Conservation (phyloP, 768 basidiomycete species). For the Leccinum fibrillosum region DNA sequence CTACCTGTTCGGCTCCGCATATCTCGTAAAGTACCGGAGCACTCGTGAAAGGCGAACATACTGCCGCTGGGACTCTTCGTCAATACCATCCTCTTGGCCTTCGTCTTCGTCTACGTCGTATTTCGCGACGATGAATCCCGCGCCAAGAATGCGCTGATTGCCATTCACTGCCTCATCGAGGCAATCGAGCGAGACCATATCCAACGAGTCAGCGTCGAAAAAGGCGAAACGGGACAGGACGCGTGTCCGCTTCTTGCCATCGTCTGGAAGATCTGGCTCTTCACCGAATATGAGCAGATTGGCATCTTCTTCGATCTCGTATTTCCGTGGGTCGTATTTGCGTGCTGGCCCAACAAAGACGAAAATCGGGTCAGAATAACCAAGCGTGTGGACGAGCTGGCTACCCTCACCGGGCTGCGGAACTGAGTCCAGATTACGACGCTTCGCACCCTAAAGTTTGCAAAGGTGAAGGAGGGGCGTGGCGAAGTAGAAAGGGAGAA, state of each 20-base stretch:
- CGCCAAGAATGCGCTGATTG: slow-evolving; percentile 47
- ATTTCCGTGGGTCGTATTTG: slow-evolving; percentile 34
- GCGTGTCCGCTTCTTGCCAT: slow-evolving; percentile 51
- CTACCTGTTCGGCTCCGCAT: slow-evolving; percentile 47
- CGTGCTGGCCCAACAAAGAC: slow-evolving; percentile 28
- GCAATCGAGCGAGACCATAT: slow-evolving; percentile 38
- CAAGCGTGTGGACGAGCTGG: neutral
- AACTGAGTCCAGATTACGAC: slow-evolving; percentile 24
- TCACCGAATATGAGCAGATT: slow-evolving; percentile 41
- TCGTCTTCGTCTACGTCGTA: slow-evolving; percentile 59
- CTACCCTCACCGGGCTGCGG: slow-evolving; percentile 15
- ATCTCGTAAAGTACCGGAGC: slow-evolving; percentile 49
- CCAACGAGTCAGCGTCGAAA: slow-evolving; percentile 50
- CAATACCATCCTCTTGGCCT: slow-evolving; percentile 52
- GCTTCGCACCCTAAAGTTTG: slow-evolving; percentile 21
- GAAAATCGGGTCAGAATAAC: neutral
- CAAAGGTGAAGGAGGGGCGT: neutral
- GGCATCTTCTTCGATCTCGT: slow-evolving; percentile 35
- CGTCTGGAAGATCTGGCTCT: slow-evolving; percentile 34
- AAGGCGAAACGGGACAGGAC: slow-evolving; percentile 55
- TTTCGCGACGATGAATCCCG: slow-evolving; percentile 48
- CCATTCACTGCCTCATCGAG: slow-evolving; percentile 19
- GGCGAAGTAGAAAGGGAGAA: neutral
- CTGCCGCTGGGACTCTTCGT: slow-evolving; percentile 31
- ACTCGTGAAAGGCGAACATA: slow-evolving; percentile 49